A percentile compares a stretch with the other conserved stretches of the same genome.
Conservation (phyloP, 345 rosid species). For the Populus deltoides region DNA sequence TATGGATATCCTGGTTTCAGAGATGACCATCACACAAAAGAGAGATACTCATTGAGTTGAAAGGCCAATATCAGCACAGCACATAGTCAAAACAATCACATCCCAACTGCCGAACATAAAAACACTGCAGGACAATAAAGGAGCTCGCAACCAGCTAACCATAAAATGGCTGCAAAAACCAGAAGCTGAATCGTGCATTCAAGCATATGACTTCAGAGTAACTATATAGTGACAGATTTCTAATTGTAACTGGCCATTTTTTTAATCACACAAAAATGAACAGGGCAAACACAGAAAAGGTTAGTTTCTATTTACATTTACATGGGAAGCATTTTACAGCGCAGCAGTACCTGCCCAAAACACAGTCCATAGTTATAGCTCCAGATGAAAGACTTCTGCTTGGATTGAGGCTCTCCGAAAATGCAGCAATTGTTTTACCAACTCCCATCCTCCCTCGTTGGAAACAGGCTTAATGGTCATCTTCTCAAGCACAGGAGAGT, state of each 20-base stretch:
- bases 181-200: background rate
- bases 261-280: background rate
- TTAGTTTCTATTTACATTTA: background rate
- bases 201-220: background rate
- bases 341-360: background rate
- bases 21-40: background rate
- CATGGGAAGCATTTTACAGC: background rate
- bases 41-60: background rate
- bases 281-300: background rate
- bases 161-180: background rate
- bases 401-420: conserved; percentile 52
- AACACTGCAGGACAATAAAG: background rate
- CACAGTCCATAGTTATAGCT: conserved; percentile 27
- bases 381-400: conserved; percentile 54
- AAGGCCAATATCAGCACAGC: background rate
- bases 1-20: background rate
- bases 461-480: conserved; percentile 53
- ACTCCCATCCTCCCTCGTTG: conserved; percentile 41
- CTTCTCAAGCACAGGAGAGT: conserved; percentile 55
- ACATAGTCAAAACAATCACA: too few relatives aligned
- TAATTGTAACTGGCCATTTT: background rate
- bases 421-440: conserved; percentile 54
- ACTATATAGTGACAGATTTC: too few relatives aligned
- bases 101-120: background rate
- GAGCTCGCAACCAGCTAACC: background rate